A percentile compares a stretch with the other conserved stretches of the same genome.
These are phyloP conservation scores for Coemansia sp. DNA, from an alignment of 192 early-diverging fungal genomes.

Conservation along the genomic window DNA sequence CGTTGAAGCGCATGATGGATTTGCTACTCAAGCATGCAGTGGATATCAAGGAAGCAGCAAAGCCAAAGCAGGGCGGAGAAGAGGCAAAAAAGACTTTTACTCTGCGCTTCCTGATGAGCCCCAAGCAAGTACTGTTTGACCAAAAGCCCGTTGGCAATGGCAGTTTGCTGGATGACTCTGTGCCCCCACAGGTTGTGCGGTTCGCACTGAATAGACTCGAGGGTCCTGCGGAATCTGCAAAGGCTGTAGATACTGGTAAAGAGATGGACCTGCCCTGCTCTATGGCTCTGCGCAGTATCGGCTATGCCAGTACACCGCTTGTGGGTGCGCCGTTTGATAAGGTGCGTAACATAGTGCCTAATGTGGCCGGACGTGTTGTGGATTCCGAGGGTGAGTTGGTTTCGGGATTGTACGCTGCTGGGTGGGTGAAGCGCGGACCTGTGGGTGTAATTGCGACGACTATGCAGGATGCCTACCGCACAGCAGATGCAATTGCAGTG, in stretches of 20 bases:
- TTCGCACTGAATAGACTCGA: constrained; percentile 69
- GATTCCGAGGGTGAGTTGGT: constrained; percentile 40
- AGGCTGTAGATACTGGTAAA: constrained; percentile 61
- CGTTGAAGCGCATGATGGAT: constrained; percentile 81
- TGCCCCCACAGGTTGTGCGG: constrained; percentile 16
- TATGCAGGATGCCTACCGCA: constrained; percentile 91
- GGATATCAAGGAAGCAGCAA: neutral
- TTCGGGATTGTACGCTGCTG: constrained; percentile 80
- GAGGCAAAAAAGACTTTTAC: constrained; percentile 58
- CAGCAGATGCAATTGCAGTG: constrained; percentile 68
- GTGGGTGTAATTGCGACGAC: constrained; percentile 92
- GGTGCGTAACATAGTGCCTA: constrained; percentile 65
- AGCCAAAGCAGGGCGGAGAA: neutral
- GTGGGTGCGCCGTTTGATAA: constrained; percentile 76
- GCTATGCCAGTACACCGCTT: constrained; percentile 74
- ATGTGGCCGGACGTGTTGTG: constrained; percentile 70
- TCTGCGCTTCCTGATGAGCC: constrained; percentile 71
- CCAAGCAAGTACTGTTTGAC: constrained; percentile 52
- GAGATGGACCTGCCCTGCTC: constrained; percentile 58
- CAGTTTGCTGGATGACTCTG: constrained; percentile 1
- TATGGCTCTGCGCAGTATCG: constrained; percentile 78
- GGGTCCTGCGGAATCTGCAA: constrained; percentile 53
- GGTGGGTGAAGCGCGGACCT: constrained; percentile 96
- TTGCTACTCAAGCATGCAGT: constrained; percentile 63
- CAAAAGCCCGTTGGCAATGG: too few relatives aligned